phyloP scores from a whole-genome alignment of 2,329 filamentous ascomycete species.

The Fusarium sarcochroum region DNA sequence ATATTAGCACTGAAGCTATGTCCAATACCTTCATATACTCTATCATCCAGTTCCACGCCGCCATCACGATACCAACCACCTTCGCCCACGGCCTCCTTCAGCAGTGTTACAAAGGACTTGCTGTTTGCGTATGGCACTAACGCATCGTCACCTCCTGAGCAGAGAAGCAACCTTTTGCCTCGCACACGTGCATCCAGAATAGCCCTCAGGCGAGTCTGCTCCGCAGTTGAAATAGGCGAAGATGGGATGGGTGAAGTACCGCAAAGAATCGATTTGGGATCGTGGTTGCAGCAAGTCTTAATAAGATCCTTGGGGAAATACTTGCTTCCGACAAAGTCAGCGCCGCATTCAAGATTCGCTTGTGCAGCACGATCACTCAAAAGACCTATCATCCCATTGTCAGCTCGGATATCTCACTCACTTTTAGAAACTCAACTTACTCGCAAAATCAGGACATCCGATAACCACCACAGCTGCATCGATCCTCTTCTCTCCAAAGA shows the following conservation, averaged over 20 bases:
- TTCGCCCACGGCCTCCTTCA: slow-evolving; percentile 66
- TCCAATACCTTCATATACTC: slow-evolving; percentile 76
- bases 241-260: slow-evolving; percentile 59
- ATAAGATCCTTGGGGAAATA: slow-evolving; percentile 83
- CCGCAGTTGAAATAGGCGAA: slow-evolving; percentile 50
- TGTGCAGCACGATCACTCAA: slow-evolving; percentile 84
- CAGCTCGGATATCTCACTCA: background rate
- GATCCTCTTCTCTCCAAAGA: slow-evolving; percentile 84
- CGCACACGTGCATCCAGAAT: slow-evolving; percentile 65
- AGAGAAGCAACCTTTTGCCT: slow-evolving; percentile 75
- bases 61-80: slow-evolving; percentile 68
- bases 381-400: slow-evolving; percentile 60
- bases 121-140: slow-evolving; percentile 77
- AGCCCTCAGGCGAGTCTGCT: slow-evolving; percentile 60
- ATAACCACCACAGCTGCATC: slow-evolving; percentile 85
- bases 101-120: slow-evolving; percentile 70
- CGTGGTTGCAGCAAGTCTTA: slow-evolving; percentile 72
- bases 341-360: slow-evolving; percentile 69
- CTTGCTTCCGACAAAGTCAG: slow-evolving; percentile 78
- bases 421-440: slow-evolving; percentile 55
- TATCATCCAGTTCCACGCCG: slow-evolving; percentile 72
- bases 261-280: slow-evolving; percentile 83
- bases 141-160: slow-evolving; percentile 77
- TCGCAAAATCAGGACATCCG: slow-evolving; percentile 89
- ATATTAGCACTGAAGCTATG: slow-evolving; percentile 79